Evolutionary conservation across 768 basidiomycete genomes (phyloP), one percentile per base, ranked within the genome.

Genomic region (Tricholoma saponaceum): DNA sequence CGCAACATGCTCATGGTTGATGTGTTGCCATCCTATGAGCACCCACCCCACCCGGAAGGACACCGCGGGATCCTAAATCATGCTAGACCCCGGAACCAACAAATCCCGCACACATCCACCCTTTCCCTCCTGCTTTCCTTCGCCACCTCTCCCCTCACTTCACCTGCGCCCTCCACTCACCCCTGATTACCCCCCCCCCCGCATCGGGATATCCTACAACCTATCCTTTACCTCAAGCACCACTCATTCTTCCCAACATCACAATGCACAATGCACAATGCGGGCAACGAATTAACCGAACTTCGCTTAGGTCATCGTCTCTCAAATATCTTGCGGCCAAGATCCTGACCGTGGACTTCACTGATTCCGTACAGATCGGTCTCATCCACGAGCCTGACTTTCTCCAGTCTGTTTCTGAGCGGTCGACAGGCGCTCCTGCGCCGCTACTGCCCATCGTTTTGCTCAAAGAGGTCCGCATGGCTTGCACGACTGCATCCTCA

Each of bases 1-100:
- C 82, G 82, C 64, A 93, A 93, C 66, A 68, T 87, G 53, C 79
- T 91, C 44, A 66, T 83, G 22, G 68, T 93, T 46, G 91, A 93
- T 65, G n/a, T n/a, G n/a, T n/a, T n/a, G n/a, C n/a, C n/a, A 35
- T 65, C 75, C 32, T 83, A 82, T 61, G 90, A 93, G 64, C 81
- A 84, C 33, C 71, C 79, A 0, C 76, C 92, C 13, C 89, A 85
- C 70, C 67, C 72, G 6, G 64, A 72, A 0, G 88, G 89, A 3
- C 73, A 74, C 33, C 83, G 88, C n/a, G 14, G 80, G 81, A n/a
- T n/a, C n/a, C n/a, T n/a, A n/a, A 1, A 60, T 74, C 13, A 89
- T 90, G 85, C 68, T 75, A 9, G 85, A 89, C 62, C 79, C 84
- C 0, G 79, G 78, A 56, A 78, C 82, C 30, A 81, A 81, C 49